Base-by-base conservation (phyloP, 371 early-diverging fungal species). In the Lichtheimia ramosa region DNA sequence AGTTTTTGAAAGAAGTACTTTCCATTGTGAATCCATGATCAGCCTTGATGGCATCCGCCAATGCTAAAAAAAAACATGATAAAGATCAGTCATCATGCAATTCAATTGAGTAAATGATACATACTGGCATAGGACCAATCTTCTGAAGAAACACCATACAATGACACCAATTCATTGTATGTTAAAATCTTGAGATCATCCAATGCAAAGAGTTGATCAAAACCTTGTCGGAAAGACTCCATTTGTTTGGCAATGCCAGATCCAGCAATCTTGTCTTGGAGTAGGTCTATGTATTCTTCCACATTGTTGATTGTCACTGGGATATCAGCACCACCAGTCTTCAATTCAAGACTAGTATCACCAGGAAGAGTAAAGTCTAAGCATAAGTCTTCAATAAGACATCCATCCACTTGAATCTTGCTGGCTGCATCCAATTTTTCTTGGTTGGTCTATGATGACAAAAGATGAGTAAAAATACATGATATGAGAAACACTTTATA, bases 341-440 rank as follows among this genome's bases (percentile, higher is more conserved):
- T 83, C 48, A 90, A 75, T 55, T 86, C 83, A 43, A 86, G 76
- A 2, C 67, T 69, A 15, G 81, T 68, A 74, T 90, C 83, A 2
- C 95, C 96, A 12, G 93, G 92, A 28, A 95, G 73, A 0, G 92
- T 91, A 72, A 95, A 95, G 65, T 93, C 94, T 7, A 97, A 79
- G 39, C 84, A 81, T 42, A 95, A 72, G 57, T 91, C 89, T 0
- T 87, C 86, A 25, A 91, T 59, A 5, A 56, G 54, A 13, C 75
- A 69, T 24, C 77, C 85, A 10, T 84, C 73, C 18, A 89, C 61
- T 23, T 71, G 52, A 40, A 86, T 83, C 21, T 65, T 68, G 28
- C 71, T 72, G 5, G 81, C 63, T 1, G 75, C 78, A 6, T 51
- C 52, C 34, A 66, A 56, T 13, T 81, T 75, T 46, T 73, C 62